phyloP scores from a whole-genome alignment of 176 grass and related monocot species.

The Phragmites australis region DNA sequence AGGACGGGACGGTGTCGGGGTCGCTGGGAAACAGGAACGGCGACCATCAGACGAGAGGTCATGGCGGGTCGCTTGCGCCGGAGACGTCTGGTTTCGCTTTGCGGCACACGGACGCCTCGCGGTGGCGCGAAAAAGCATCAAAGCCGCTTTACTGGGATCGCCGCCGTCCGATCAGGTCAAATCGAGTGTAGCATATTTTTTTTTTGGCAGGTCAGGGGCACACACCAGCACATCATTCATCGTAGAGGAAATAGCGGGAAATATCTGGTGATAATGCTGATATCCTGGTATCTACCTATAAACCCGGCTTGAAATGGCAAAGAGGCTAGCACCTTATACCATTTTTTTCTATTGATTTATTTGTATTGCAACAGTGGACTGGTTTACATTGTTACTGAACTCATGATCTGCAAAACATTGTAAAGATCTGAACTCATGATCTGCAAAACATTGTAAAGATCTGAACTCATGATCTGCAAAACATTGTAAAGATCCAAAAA shows the following conservation, averaged over 20 bases:
- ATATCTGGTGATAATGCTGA: not conserved
- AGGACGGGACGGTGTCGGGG: not conserved
- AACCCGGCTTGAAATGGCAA: not conserved
- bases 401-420: not conserved
- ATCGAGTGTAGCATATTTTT: not conserved
- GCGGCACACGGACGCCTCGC: constrained; percentile 33
- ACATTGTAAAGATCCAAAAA: too few relatives aligned
- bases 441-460: not conserved
- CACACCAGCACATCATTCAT: not conserved
- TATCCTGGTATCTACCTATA: not conserved
- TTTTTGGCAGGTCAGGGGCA: not conserved
- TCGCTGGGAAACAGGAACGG: not conserved
- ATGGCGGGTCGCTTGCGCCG: not conserved
- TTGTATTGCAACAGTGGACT: not conserved
- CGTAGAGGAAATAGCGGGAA: not conserved
- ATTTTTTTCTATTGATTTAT: not conserved
- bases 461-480: not conserved
- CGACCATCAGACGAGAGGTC: not conserved
- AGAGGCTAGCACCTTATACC: not conserved
- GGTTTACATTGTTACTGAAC: not conserved
- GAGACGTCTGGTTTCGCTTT: constrained; percentile 6
- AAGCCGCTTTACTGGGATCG: constrained; percentile 26
- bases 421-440: not conserved
- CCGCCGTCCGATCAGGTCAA: constrained; percentile 6
- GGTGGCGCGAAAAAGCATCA: not conserved